phyloP scores from a whole-genome alignment of 2,329 filamentous ascomycete species.

The Zasmidium angulare region DNA sequence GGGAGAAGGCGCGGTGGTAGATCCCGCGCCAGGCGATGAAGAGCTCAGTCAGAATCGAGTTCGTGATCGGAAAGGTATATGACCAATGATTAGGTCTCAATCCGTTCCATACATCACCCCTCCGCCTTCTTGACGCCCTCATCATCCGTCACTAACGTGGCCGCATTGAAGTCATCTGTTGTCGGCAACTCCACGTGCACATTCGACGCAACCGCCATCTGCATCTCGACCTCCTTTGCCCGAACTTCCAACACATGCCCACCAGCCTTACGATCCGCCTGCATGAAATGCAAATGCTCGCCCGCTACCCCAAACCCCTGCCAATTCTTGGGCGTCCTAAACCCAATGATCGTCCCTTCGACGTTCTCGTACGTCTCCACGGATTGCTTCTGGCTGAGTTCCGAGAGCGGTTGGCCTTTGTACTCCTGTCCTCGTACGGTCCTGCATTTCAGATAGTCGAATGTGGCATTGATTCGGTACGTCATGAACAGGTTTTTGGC shows the following conservation, averaged over 20 bases:
- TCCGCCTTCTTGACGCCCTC: slow-evolving; percentile 39
- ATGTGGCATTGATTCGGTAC: slow-evolving; percentile 32
- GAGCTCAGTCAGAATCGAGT: not conserved
- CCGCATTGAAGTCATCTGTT: slow-evolving; percentile 40
- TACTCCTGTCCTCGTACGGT: slow-evolving; percentile 36
- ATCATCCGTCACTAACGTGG: slow-evolving; percentile 35
- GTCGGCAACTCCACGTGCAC: slow-evolving; percentile 43
- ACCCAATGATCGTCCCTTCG: slow-evolving; percentile 44
- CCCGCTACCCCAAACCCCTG: slow-evolving; percentile 44
- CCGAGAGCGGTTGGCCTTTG: slow-evolving; percentile 33
- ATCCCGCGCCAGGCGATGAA: not conserved
- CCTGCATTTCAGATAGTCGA: slow-evolving; percentile 33
- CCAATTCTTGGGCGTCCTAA: slow-evolving; percentile 41
- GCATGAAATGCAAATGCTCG: slow-evolving; percentile 45
- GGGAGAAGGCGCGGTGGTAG: not conserved
- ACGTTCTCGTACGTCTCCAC: slow-evolving; percentile 40
- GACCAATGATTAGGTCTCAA: not conserved
- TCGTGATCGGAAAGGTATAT: not conserved
- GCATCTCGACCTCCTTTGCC: slow-evolving; percentile 35
- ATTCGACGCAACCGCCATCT: slow-evolving; percentile 39
- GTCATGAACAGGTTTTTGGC: slow-evolving; percentile 37
- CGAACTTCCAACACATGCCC: slow-evolving; percentile 44
- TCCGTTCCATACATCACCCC: slow-evolving; percentile 25
- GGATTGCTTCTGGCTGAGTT: slow-evolving; percentile 42
- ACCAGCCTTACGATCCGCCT: slow-evolving; percentile 36